Base-by-base conservation (phyloP, 371 early-diverging fungal genomes). In the Mucor piriformis region DNA sequence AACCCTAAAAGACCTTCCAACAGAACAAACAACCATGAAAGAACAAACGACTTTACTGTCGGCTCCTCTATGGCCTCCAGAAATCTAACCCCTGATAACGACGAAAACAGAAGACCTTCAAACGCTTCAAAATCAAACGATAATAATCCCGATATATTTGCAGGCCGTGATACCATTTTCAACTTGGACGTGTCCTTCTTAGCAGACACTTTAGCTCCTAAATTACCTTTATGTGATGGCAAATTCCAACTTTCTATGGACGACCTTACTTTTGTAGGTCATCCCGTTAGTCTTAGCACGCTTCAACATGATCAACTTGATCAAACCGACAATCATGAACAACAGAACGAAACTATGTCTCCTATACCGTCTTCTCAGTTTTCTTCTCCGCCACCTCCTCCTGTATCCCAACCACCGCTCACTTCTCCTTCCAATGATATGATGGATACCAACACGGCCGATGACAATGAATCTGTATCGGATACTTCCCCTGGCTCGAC, bases 171-270 rank as follows among this genome's bases (percentile, higher is more conserved):
- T 42, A 67, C 67, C n/a, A 72, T 90, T 8, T 82, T 90, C 48
- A 86, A 89, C 55, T 86, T 89, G 46, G 86, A 89, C 15, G 81
- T 84, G 3, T 76, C 81, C 8, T 80, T 89, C 54, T 79, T 92
- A 20, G 88, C 91, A 7, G 87, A 90, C 56, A 70, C 92, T 6
- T 77, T 94, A 7, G 86, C 91, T 0, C 94, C 94, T 7, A 89
- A 86, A 72, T 66, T 76, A 8, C 76, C 87, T 5, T 72, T 92
- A 3, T 86, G 92, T 58, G 90, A 91, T 69, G 72, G 81, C 24
- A 81, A 84, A 50, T 94, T 94, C 66, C 90, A 90, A 62, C 77
- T 94, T n/a, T 80, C 83, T 13, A 83, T 94, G 25, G 91, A 94
- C 55, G 87, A 88, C 48, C 38, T 92, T 54, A 87, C 88, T 0